phyloP scores from a whole-genome alignment of 306 rosid genomes.

The Cucumis sativus region DNA sequence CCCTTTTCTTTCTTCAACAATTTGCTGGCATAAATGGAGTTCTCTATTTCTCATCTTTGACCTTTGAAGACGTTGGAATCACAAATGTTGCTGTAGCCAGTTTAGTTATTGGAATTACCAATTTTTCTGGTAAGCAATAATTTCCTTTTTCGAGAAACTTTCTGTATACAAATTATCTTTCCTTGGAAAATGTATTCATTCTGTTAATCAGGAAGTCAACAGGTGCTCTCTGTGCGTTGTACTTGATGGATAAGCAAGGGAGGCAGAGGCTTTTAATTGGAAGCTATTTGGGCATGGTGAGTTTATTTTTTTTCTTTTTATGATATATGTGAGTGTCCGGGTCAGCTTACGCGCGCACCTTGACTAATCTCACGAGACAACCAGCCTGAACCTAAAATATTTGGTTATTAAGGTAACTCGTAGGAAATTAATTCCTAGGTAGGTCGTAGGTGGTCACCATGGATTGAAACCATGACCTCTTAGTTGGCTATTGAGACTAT shows the following conservation, averaged over 20 bases:
- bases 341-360: no score
- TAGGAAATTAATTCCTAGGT: no score
- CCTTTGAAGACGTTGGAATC: constrained; percentile 75
- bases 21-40: constrained; percentile 87
- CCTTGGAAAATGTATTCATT: constrained; percentile 17
- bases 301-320: neutral
- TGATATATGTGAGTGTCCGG: no score
- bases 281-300: constrained; percentile 91
- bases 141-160: constrained; percentile 2
- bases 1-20: constrained; percentile 82
- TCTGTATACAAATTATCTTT: constrained; percentile 6
- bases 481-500: no score
- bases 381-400: no score
- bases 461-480: no score
- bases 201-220: constrained; percentile 17
- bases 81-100: constrained; percentile 60
- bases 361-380: no score
- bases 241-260: constrained; percentile 71
- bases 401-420: no score
- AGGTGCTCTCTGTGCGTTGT: constrained; percentile 73
- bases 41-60: constrained; percentile 81
- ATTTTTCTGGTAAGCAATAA: constrained; percentile 53
- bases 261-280: constrained; percentile 69
- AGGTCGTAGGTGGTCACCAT: no score
- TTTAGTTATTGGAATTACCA: constrained; percentile 70